Evolutionary conservation across 2,329 filamentous ascomycete genomes (phyloP).

Genomic region (Tolypocladium guangdongense): DNA sequence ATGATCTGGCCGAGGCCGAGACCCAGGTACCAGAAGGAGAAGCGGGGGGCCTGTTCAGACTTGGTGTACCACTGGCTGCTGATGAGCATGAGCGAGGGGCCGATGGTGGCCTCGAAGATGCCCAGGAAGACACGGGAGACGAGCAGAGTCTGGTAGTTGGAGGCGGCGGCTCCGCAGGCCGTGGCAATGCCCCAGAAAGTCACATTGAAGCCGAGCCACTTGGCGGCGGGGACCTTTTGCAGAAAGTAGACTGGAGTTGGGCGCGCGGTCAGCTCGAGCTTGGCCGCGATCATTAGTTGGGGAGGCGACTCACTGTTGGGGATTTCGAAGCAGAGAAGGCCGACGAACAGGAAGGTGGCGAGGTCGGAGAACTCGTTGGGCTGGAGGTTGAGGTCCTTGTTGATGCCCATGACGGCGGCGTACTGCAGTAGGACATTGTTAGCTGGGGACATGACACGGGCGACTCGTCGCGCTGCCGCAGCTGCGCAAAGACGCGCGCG

Average conservation of each 20-base stretch:
- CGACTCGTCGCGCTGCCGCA: neutral
- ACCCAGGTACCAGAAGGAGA: slow-evolving; percentile 51
- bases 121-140: slow-evolving; percentile 47
- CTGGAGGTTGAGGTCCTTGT: slow-evolving; percentile 36
- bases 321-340: slow-evolving; percentile 46
- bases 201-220: slow-evolving; percentile 50
- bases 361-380: slow-evolving; percentile 53
- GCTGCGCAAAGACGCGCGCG: neutral
- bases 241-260: slow-evolving; percentile 38
- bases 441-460: neutral
- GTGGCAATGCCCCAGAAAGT: slow-evolving; percentile 47
- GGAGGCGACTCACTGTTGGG: slow-evolving; percentile 37
- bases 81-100: slow-evolving; percentile 49
- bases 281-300: neutral
- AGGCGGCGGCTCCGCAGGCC: slow-evolving; percentile 40
- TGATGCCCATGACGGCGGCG: slow-evolving; percentile 54
- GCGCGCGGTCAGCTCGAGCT: neutral
- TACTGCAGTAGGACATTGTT: slow-evolving; percentile 30
- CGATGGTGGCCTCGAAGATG: slow-evolving; percentile 49
- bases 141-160: slow-evolving; percentile 41
- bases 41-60: slow-evolving; percentile 46
- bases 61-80: slow-evolving; percentile 53
- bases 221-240: slow-evolving; percentile 48
- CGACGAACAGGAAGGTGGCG: slow-evolving; percentile 53
- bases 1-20: slow-evolving; percentile 52